Conservation (phyloP, 2,329 filamentous ascomycete genomes). For the Pyricularia sp. region DNA sequence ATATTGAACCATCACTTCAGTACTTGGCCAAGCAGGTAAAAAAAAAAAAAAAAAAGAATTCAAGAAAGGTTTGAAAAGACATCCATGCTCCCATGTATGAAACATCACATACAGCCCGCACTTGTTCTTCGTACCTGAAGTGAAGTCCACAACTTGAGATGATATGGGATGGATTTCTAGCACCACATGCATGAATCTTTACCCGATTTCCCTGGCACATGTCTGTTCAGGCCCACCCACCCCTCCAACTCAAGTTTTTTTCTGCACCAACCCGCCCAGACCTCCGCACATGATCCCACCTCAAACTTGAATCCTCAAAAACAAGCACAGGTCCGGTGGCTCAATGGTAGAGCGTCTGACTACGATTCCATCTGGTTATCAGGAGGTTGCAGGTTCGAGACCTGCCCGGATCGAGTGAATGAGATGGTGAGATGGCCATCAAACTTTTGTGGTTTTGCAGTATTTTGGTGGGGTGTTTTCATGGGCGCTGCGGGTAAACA, state of each 20-base stretch:
- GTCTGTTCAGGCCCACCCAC: neutral
- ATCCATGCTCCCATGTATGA: neutral
- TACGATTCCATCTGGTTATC: conserved; percentile 16
- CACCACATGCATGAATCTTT: neutral
- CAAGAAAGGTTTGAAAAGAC: no score
- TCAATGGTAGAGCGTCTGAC: conserved; percentile 23
- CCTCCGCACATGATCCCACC: neutral
- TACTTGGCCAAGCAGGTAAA: neutral
- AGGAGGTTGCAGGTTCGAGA: conserved; percentile 24
- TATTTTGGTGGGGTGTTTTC: no score
- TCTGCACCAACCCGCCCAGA: neutral
- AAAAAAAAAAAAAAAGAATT: neutral
- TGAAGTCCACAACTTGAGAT: neutral
- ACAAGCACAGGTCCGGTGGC: conserved; percentile 11
- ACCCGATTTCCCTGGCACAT: neutral
- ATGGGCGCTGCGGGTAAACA: no score
- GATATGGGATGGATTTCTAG: neutral
- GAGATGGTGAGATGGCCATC: no score
- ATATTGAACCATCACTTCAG: neutral
- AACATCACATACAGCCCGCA: no score
- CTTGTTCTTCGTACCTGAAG: no score
- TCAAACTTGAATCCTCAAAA: neutral
- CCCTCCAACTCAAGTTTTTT: neutral
- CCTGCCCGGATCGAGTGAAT: conserved; percentile 13
- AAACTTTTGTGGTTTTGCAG: neutral